Conservation (phyloP, 2,329 filamentous ascomycete genomes). For the Beauveria australis region DNA sequence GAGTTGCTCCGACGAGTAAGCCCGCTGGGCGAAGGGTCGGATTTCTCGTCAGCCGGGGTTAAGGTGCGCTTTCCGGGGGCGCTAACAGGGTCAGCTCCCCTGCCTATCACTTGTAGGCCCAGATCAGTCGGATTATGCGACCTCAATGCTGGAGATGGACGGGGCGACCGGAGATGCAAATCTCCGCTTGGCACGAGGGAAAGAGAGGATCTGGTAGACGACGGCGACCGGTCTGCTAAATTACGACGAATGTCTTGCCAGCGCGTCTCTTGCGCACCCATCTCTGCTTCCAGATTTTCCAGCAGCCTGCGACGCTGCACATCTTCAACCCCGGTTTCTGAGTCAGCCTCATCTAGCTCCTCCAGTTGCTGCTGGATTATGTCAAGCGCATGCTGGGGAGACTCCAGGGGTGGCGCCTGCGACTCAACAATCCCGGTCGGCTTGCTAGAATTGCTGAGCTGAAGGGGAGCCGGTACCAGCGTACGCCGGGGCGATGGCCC, state of each 20-base stretch:
- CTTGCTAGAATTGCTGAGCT: constrained; percentile 35
- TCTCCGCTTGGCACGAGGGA: constrained; percentile 5
- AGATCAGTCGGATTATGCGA: constrained; percentile 8
- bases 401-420: constrained; percentile 45
- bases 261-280: constrained; percentile 50
- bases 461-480: constrained; percentile 48
- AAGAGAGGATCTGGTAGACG: constrained; percentile 6
- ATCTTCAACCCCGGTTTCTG: constrained; percentile 28
- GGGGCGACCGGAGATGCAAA: constrained; percentile 4
- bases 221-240: constrained; percentile 38
- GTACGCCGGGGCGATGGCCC: constrained; percentile 38
- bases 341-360: constrained; percentile 35
- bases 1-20: constrained; percentile 2
- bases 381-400: constrained; percentile 39
- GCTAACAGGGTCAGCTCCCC: constrained; percentile 5
- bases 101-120: background rate
- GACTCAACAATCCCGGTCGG: constrained; percentile 37
- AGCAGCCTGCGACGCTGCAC: constrained; percentile 41
- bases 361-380: constrained; percentile 45
- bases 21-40: background rate
- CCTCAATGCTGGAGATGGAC: background rate
- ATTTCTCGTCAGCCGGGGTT: constrained; percentile 5
- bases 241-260: constrained; percentile 52
- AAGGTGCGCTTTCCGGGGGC: background rate
- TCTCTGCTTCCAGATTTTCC: constrained; percentile 52